phyloP scores from a whole-genome alignment of 2,329 filamentous ascomycete genomes.

The Fonsecaea monophora region DNA sequence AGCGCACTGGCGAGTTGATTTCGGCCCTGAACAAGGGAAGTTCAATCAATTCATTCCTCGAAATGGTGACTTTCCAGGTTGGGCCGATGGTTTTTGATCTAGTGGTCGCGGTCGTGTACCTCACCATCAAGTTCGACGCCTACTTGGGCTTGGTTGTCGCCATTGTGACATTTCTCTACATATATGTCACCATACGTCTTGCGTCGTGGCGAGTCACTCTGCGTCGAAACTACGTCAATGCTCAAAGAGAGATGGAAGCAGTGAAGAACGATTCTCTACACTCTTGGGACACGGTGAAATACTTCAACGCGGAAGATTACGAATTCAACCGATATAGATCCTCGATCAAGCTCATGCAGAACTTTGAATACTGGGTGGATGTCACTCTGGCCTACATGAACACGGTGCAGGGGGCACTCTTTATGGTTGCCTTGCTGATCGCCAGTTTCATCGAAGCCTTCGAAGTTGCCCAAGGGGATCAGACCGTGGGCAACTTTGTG shows the following conservation, averaged over 20 bases:
- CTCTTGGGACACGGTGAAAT: conserved; percentile 95
- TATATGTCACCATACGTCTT: conserved; percentile 96
- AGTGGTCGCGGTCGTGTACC: conserved; percentile 81
- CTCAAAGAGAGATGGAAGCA: conserved; percentile 91
- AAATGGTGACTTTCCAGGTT: conserved; percentile 95
- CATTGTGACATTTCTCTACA: conserved; percentile 92
- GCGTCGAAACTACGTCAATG: conserved; percentile 91
- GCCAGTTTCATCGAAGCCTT: conserved; percentile 77
- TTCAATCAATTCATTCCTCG: conserved; percentile 94
- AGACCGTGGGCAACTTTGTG: conserved; percentile 74
- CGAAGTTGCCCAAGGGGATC: conserved; percentile 72
- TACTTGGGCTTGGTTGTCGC: conserved; percentile 90
- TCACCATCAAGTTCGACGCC: conserved; percentile 78
- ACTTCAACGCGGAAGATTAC: conserved; percentile 83
- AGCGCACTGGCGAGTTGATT: conserved; percentile 93
- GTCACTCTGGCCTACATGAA: conserved; percentile 81
- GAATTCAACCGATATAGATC: conserved; percentile 76
- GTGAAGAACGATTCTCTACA: conserved; percentile 99
- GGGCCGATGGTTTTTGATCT: conserved; percentile 94
- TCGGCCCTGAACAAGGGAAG: conserved; percentile 96
- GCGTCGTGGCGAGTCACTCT: conserved; percentile 91
- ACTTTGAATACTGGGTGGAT: conserved; percentile 76
- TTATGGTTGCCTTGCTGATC: conserved; percentile 76
- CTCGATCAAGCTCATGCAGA: conserved; percentile 74
- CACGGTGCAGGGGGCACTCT: conserved; percentile 78